phyloP scores from a whole-genome alignment of 106 monocot genomes.

The Acanthochlamys bracteata region DNA sequence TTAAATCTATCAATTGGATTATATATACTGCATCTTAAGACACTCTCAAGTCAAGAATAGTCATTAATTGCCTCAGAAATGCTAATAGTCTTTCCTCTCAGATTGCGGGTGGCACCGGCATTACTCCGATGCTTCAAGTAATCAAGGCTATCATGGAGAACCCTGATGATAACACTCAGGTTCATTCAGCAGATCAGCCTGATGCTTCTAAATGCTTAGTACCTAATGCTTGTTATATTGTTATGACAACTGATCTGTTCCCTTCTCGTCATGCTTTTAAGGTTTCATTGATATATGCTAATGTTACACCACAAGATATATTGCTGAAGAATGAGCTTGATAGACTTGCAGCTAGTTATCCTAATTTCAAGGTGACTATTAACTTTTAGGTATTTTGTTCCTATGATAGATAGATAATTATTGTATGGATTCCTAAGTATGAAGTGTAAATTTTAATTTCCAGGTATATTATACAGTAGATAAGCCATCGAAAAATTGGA shows the following conservation, averaged over 20 bases:
- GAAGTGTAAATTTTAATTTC: background rate
- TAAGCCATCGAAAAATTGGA: conserved; percentile 74
- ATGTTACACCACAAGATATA: conserved; percentile 84
- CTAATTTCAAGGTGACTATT: conserved; percentile 79
- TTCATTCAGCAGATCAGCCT: conserved; percentile 1
- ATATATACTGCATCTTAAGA: too few species aligned
- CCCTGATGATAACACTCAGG: conserved; percentile 92
- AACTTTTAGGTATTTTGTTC: background rate
- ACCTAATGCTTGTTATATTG: too few species aligned
- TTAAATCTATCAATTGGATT: too few species aligned
- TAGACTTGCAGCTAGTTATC: conserved; percentile 64
- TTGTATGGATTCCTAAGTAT: too few species aligned
- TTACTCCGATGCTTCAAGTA: conserved; percentile 96
- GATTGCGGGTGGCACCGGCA: conserved; percentile 90
- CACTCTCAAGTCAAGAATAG: too few species aligned
- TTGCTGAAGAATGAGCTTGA: conserved; percentile 81
- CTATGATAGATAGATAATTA: too few species aligned
- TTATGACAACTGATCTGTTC: too few species aligned
- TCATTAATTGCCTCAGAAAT: too few species aligned
- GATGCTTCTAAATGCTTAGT: too few species aligned
- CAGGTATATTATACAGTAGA: conserved; percentile 91
- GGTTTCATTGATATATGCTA: conserved; percentile 84
- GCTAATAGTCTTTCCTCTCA: conserved; percentile 11
- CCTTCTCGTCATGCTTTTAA: conserved; percentile 7
- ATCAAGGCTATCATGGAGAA: conserved; percentile 83